A percentile compares a stretch with the other conserved stretches of the same genome.
Evolutionary conservation across 73 alveolate species (phyloP).

Genomic region (Durusdinium trenchii): DNA sequence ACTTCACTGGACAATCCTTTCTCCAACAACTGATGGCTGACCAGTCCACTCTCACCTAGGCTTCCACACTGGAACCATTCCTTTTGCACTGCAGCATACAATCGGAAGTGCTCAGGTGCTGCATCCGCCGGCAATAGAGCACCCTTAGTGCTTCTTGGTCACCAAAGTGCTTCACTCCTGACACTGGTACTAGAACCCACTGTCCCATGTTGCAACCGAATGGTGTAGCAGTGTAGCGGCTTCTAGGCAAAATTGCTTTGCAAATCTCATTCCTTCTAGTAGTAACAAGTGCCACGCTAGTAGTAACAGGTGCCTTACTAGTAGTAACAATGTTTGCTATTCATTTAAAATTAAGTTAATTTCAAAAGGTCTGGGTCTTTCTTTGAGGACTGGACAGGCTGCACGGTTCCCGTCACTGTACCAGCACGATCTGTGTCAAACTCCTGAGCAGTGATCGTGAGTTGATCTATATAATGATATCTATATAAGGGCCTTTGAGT

Average conservation of each 20-base stretch:
- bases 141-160: constrained; percentile 55
- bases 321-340: too few relatives aligned
- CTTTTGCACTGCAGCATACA: constrained; percentile 93
- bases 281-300: too few relatives aligned
- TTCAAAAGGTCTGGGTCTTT: background rate
- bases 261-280: too few relatives aligned
- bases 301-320: too few relatives aligned
- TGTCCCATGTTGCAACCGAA: too few relatives aligned
- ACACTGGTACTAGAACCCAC: too few relatives aligned
- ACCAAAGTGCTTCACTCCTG: too few relatives aligned
- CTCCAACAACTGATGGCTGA: background rate
- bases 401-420: constrained; percentile 81
- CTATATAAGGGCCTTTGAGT: too few relatives aligned
- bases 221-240: too few relatives aligned
- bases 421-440: constrained; percentile 93
- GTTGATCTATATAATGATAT: too few relatives aligned
- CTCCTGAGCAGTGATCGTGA: constrained; percentile 35
- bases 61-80: constrained; percentile 81
- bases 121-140: constrained; percentile 77
- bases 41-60: background rate
- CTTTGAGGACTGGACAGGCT: background rate
- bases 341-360: too few relatives aligned
- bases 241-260: too few relatives aligned
- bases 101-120: constrained; percentile 89
- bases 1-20: background rate